Conservation (phyloP, 1,284 basidiomycete genomes). For the Schizopora paradoxa region DNA sequence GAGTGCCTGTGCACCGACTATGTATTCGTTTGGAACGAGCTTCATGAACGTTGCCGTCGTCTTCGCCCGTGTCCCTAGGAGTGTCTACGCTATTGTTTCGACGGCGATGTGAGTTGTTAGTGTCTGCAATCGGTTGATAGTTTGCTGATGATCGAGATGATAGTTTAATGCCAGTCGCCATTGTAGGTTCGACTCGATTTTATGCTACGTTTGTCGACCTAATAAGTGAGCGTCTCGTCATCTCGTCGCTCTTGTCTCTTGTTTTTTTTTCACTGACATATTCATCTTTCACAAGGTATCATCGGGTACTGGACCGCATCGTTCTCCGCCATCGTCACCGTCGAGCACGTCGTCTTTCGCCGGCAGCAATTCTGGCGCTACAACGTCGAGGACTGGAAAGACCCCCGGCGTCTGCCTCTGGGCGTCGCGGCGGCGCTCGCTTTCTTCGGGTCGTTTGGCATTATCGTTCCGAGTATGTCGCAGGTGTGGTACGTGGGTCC, state of each 20-base stretch:
- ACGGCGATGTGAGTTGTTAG: conserved; percentile 53
- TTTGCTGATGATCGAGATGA: not conserved
- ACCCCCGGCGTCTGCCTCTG: conserved; percentile 35
- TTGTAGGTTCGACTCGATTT: conserved; percentile 54
- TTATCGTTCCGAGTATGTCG: conserved; percentile 53
- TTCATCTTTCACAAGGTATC: conserved; percentile 29
- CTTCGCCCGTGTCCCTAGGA: conserved; percentile 59
- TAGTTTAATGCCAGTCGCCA: conserved; percentile 54
- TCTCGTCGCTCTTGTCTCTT: conserved; percentile 5
- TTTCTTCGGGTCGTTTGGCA: conserved; percentile 40
- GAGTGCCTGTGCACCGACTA: conserved; percentile 60
- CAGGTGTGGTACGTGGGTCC: conserved; percentile 55
- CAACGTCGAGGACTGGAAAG: conserved; percentile 37
- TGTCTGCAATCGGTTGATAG: conserved; percentile 18
- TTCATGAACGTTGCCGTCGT: conserved; percentile 62
- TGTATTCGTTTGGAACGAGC: conserved; percentile 73
- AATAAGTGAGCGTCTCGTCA: conserved; percentile 35
- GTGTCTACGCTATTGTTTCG: conserved; percentile 64
- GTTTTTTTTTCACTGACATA: too few relatives aligned
- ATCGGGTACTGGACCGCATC: conserved; percentile 61
- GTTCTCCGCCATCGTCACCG: conserved; percentile 47
- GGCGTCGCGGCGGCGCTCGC: conserved; percentile 46
- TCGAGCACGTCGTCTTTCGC: conserved; percentile 56
- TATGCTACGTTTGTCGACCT: conserved; percentile 53
- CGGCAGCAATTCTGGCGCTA: conserved; percentile 30